Base-by-base conservation (phyloP, 1,139 yeast species). In the Candida tropicalis region DNA sequence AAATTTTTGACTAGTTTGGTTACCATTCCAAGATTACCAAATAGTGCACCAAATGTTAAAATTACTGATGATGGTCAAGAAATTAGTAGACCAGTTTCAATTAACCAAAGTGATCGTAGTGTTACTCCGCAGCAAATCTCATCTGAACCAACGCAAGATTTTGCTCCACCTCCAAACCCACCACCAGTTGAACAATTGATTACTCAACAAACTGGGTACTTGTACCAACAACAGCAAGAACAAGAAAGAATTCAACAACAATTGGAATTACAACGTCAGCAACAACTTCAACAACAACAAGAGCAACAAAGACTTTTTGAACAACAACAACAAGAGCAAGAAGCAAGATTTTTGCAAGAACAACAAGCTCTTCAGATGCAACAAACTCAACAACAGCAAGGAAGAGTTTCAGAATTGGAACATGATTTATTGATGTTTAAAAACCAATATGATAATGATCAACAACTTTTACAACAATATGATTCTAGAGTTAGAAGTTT, bases 371-470 rank as follows among this genome's bases (percentile, higher is more conserved):
- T 82, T 51, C 79, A 82, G 44, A 83, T 81, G 46, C 95, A 87
- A 61, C 73, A 82, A 50, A 89, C 87, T 45, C 79, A 80, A 43
- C 95, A 86, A 51, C 84, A 86, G 8, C 35, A 31, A 20, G 89
- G 91, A 28, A 77, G 89, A 48, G 89, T 83, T 22, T 81, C 91
- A 0, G 95, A 87, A 53, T 72, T 88, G 46, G 96, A 89, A 58
- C 84, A 89, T 53, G 96, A 90, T 59, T 66, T 90, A 43, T 69
- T 88, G 35, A 80, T 84, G 58, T 73, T 89, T 51, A 81, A 84
- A 52, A 87, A 84, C 37, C 97, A 89, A 58, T 87, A 86, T 56
- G 96, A 90, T 53, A 88, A 84, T 56, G 96, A 88, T 59, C 97
- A 89, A 62, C 73, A 80, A 54, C 70, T 91, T 66, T 74, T 91